Evolutionary conservation across 1,284 basidiomycete genomes (phyloP).

Genomic region (Trametes polyzona): DNA sequence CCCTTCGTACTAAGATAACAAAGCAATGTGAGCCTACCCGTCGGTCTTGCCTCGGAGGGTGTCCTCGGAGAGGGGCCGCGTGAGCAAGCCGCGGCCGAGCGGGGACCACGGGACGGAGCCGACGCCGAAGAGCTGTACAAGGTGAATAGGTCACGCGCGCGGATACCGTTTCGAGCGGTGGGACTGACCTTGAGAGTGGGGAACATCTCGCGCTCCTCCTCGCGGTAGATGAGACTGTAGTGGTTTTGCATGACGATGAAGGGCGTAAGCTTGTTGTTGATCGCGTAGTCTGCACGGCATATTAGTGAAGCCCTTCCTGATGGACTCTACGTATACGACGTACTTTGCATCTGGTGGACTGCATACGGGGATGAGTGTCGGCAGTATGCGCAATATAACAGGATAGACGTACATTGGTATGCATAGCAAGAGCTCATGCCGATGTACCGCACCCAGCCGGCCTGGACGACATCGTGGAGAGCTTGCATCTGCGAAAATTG

Average conservation of each 20-base stretch:
- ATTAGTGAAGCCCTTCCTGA: slow-evolving; percentile 33
- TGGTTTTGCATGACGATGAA: slow-evolving; percentile 61
- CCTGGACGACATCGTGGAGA: slow-evolving; percentile 41
- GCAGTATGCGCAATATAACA: neutral
- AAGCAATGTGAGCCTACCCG: neutral
- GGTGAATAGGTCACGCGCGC: neutral
- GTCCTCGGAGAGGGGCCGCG: slow-evolving; percentile 35
- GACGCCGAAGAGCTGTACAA: slow-evolving; percentile 38
- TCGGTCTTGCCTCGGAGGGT: slow-evolving; percentile 33
- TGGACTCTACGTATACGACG: neutral
- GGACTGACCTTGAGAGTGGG: slow-evolving; percentile 38
- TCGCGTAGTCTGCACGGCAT: slow-evolving; percentile 33
- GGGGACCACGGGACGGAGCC: slow-evolving; percentile 49
- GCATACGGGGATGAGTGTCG: neutral
- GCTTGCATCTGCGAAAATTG: slow-evolving; percentile 35
- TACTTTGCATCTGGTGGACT: slow-evolving; percentile 45
- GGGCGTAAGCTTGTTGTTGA: slow-evolving; percentile 45
- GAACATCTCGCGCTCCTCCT: slow-evolving; percentile 56
- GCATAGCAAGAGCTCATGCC: slow-evolving; percentile 46
- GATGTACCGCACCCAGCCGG: slow-evolving; percentile 41
- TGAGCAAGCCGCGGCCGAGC: slow-evolving; percentile 41
- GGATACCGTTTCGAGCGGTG: neutral
- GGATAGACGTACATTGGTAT: slow-evolving; percentile 36
- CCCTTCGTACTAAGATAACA: slow-evolving; percentile 21
- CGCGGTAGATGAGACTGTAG: slow-evolving; percentile 46